Conservation (phyloP, 2,329 filamentous ascomycete genomes). For the Didymella pinodella region DNA sequence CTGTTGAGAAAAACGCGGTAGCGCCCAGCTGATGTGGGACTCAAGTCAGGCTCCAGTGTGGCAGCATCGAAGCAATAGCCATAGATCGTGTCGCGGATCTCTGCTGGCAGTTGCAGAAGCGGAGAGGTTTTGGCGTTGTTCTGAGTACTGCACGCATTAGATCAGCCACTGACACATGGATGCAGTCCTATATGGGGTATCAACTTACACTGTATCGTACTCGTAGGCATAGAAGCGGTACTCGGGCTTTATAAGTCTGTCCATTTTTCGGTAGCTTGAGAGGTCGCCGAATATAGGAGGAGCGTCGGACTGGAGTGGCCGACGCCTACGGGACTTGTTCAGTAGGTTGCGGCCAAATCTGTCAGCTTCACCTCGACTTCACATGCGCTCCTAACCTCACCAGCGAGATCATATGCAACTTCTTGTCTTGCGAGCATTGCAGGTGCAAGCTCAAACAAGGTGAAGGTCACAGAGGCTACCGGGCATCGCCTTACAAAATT, state of each 20-base stretch:
- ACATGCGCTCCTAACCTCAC: not conserved
- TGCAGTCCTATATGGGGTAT: not conserved
- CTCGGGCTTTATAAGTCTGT: not conserved
- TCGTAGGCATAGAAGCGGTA: not conserved
- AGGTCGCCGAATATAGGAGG: not conserved
- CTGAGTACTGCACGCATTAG: not conserved
- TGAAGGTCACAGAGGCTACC: not conserved
- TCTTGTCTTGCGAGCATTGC: not conserved
- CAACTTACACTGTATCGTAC: not conserved
- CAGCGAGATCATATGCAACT: not conserved
- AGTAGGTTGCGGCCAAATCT: not conserved
- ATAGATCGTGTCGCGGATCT: slow-evolving; percentile 22
- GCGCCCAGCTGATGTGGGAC: not conserved
- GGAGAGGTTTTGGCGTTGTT: slow-evolving; percentile 3
- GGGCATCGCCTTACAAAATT: not conserved
- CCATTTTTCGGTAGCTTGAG: not conserved
- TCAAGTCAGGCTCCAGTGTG: not conserved
- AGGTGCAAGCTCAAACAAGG: not conserved
- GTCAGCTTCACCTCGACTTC: not conserved
- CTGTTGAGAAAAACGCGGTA: not conserved
- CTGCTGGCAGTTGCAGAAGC: slow-evolving; percentile 18
- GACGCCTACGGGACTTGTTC: not conserved
- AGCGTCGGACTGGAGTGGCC: not conserved
- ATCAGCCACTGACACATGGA: not conserved
- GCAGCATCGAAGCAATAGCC: not conserved